Evolutionary conservation across 495 filamentous ascomycete species (phyloP).

Genomic region (Neurospora sp.): DNA sequence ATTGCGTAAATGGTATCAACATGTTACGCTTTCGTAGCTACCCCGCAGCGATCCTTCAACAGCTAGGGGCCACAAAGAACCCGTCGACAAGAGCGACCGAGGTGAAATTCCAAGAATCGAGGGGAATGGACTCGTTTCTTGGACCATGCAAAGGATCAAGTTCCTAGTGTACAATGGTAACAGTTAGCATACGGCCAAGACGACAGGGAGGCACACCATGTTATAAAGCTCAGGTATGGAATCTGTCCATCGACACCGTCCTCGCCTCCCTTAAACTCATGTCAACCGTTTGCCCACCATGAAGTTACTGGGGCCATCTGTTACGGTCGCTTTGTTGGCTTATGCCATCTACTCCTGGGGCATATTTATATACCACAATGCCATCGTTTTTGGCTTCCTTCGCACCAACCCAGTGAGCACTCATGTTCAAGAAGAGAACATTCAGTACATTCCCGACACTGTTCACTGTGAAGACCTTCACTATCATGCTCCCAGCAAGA

Average conservation of each 20-base stretch:
- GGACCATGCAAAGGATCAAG: not conserved
- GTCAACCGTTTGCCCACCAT: constrained; percentile 1
- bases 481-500: constrained; percentile 37
- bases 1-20: not conserved
- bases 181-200: not conserved
- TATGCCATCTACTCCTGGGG: constrained; percentile 8
- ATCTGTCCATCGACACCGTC: not conserved
- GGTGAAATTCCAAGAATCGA: not conserved
- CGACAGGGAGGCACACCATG: not conserved
- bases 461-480: constrained; percentile 52
- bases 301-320: constrained; percentile 9
- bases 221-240: not conserved
- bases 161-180: not conserved
- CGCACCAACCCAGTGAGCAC: constrained; percentile 12
- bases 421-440: constrained; percentile 6
- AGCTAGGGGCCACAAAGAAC: not conserved
- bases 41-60: not conserved
- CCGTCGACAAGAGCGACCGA: not conserved
- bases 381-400: constrained; percentile 15
- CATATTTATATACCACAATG: constrained; percentile 1
- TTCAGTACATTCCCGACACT: constrained; percentile 39
- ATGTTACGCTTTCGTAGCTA: not conserved
- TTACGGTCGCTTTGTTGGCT: constrained; percentile 12
- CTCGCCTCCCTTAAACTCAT: not conserved
- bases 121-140: not conserved